These are phyloP conservation scores for Blumeriella jaapii DNA, from an alignment of 2,329 filamentous ascomycete species.

Conservation along the genomic window DNA sequence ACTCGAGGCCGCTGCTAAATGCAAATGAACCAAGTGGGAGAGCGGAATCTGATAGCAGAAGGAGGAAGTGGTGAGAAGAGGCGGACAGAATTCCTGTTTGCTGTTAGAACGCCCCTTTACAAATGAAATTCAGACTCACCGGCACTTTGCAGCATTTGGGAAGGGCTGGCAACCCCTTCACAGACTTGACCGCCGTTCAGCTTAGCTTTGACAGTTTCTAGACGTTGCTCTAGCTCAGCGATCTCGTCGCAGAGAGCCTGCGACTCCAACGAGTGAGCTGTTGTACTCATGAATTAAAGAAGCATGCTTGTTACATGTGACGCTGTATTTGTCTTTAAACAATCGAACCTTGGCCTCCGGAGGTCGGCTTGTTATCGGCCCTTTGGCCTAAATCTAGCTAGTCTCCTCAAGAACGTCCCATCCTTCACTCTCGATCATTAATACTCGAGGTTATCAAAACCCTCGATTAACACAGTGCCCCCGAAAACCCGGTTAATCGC, in stretches of 20 bases:
- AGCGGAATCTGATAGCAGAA: constrained; percentile 70
- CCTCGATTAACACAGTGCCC: no score
- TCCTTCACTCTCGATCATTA: no score
- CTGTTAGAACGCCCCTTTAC: constrained; percentile 5
- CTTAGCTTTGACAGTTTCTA: constrained; percentile 32
- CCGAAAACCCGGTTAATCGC: no score
- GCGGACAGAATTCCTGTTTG: constrained; percentile 15
- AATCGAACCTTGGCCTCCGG: no score
- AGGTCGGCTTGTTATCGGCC: no score
- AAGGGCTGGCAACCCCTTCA: constrained; percentile 16
- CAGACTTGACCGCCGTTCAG: constrained; percentile 27
- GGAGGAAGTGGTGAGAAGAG: constrained; percentile 47
- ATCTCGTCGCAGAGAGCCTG: constrained; percentile 40
- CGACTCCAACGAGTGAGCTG: constrained; percentile 17
- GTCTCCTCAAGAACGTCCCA: no score
- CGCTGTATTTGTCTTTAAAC: background rate
- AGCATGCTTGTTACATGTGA: constrained; percentile 8
- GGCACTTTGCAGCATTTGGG: constrained; percentile 11
- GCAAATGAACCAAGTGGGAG: constrained; percentile 79
- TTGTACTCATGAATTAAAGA: constrained; percentile 18
- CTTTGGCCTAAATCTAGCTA: no score
- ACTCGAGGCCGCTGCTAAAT: constrained; percentile 74
- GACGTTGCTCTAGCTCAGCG: constrained; percentile 39
- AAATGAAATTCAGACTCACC: constrained; percentile 9
- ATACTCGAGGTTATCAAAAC: no score